phyloP scores from a whole-genome alignment of 2,329 filamentous ascomycete genomes.

The Mycosphaerella sp. region DNA sequence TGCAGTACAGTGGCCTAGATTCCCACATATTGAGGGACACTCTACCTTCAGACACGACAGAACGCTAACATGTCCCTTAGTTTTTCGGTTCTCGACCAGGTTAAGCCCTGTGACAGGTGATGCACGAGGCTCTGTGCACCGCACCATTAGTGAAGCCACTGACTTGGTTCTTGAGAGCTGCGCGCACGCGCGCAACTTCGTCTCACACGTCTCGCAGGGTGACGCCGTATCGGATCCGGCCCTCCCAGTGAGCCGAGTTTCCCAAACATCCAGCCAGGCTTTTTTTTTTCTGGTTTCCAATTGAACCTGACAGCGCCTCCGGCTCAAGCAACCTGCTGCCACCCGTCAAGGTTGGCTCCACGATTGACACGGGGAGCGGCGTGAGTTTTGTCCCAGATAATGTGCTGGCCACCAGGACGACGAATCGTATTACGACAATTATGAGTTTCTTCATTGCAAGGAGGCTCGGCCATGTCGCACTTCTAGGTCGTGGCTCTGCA shows the following conservation, averaged over 20 bases:
- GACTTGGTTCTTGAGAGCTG: neutral
- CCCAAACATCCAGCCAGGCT: neutral
- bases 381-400: conserved; percentile 5
- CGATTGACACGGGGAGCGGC: neutral
- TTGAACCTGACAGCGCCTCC: conserved; percentile 3
- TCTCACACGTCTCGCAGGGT: neutral
- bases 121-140: neutral
- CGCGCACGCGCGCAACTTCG: neutral
- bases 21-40: neutral
- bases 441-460: neutral
- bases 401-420: conserved; percentile 1
- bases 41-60: neutral
- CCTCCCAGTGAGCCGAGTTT: neutral
- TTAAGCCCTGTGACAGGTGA: neutral
- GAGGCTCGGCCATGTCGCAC: conserved; percentile 5
- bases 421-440: conserved; percentile 1
- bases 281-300: neutral
- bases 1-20: neutral
- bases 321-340: conserved; percentile 5
- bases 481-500: neutral
- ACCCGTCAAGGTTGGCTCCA: conserved; percentile 13
- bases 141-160: neutral
- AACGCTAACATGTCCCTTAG: neutral
- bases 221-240: neutral
- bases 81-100: neutral